Base-by-base conservation (phyloP, 2,329 filamentous ascomycete species). In the Fusarium sororula region DNA sequence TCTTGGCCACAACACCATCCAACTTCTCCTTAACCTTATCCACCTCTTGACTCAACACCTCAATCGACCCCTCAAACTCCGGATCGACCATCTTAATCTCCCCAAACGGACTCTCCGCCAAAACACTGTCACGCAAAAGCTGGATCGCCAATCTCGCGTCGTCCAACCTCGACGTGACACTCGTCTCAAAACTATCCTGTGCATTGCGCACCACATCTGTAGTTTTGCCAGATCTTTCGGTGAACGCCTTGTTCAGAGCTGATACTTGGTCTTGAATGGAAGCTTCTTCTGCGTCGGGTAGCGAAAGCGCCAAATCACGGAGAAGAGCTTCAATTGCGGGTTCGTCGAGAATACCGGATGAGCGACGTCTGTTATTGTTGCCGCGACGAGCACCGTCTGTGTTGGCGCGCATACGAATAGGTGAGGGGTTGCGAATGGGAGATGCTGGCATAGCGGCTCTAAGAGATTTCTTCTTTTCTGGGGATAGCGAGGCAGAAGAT, bases 11-110 rank as follows among this genome's bases (percentile, higher is more conserved):
- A 2, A 85, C 78, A 18, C 73, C 77, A 8, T 80, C 80, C 30
- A 89, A 72, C 57, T 82, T 83, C 35, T 80, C 80, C 51, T 78
- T 80, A 2, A 85, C 79, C 63, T 82, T 82, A 5, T 81, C 81
- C 51, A 87, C 81, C 78, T 88, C 87, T 56, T 85, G 82, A 2
- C 79, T 78, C 60, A 89, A 73, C 17, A 88, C 82, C 1, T 79
- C 78, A n/a, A 90, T 85, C 4, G 85, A 86, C 6, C 79, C 82
- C 63, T 89, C 86, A 42, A 89, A 85, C 35, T 89, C 87, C 0
- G 86, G 83, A 72, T 91, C 89, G 11, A 85, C 80, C 11, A 91
- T 83, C 47, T 82, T 82, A 9, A 89, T 83, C n/a, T 83, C 78
- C 0, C 82, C 82, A 74, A 84, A 89, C 9, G 84, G 80, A 37